phyloP scores from a whole-genome alignment of 148 eudicot genomes.

The Vaccinium macrocarpon region DNA sequence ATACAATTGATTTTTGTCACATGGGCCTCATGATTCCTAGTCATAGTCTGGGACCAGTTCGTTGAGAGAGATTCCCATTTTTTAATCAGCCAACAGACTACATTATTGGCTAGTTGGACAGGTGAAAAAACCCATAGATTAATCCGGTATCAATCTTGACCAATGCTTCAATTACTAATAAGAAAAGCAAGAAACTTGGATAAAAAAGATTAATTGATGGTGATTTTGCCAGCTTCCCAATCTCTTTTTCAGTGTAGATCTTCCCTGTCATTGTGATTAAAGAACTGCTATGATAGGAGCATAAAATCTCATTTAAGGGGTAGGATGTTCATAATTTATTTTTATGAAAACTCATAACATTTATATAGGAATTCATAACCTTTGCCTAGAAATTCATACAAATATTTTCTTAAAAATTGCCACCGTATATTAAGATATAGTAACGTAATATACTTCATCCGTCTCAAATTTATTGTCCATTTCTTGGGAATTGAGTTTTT shows the following conservation, averaged over 20 bases:
- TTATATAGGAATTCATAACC: background rate
- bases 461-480: too few relatives aligned
- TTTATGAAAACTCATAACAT: background rate
- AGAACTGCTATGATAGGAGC: background rate
- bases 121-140: background rate
- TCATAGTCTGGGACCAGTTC: background rate
- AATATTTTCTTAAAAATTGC: too few relatives aligned
- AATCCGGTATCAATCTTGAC: background rate
- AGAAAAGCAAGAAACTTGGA: background rate
- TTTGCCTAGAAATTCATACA: too few relatives aligned
- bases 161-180: background rate
- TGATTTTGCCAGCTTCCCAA: background rate
- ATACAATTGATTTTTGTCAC: background rate
- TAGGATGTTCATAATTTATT: background rate
- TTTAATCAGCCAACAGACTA: background rate
- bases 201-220: background rate
- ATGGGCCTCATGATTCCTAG: background rate
- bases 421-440: too few relatives aligned
- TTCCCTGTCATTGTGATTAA: too few relatives aligned
- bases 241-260: background rate
- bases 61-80: background rate
- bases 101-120: background rate
- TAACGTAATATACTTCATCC: too few relatives aligned
- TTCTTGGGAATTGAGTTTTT: too few relatives aligned
- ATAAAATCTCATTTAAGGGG: background rate